Percentiles rank a stretch among this genome's conserved stretches.
Conservation (phyloP, 257 asterid species). For the Eucommia ulmoides region DNA sequence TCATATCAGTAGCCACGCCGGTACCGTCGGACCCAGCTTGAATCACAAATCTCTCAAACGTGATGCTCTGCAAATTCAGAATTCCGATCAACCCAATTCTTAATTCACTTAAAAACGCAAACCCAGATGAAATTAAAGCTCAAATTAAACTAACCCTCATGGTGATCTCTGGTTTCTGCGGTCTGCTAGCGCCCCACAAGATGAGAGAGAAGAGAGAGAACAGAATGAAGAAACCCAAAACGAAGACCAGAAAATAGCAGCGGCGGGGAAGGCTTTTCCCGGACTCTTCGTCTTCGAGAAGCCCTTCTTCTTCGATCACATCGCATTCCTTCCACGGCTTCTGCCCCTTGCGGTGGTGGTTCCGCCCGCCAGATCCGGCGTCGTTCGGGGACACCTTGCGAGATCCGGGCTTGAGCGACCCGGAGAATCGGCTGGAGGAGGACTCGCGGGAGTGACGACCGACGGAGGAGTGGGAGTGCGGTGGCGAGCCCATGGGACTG, state of each 20-base stretch:
- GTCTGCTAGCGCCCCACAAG: neutral
- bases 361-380: constrained; percentile 3
- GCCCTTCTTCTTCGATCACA: neutral
- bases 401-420: constrained; percentile 71
- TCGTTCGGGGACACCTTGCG: constrained; percentile 57
- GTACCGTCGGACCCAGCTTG: neutral
- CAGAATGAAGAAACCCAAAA: neutral
- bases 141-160: neutral
- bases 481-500: constrained; percentile 76
- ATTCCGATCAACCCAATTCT: too few relatives aligned
- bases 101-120: neutral
- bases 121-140: neutral
- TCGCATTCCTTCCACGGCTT: neutral
- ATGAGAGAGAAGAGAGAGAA: neutral
- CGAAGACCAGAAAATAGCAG: neutral
- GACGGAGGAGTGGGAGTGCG: constrained; percentile 66
- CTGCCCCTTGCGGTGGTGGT: neutral
- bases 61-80: neutral
- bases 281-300: neutral
- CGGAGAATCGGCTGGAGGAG: constrained; percentile 77
- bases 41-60: neutral
- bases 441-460: constrained; percentile 88
- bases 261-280: neutral
- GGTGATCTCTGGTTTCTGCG: neutral
- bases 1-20: neutral